These are phyloP conservation scores for Aspergillus tamarii DNA, from an alignment of 2,329 filamentous ascomycete genomes.

Conservation along the genomic window DNA sequence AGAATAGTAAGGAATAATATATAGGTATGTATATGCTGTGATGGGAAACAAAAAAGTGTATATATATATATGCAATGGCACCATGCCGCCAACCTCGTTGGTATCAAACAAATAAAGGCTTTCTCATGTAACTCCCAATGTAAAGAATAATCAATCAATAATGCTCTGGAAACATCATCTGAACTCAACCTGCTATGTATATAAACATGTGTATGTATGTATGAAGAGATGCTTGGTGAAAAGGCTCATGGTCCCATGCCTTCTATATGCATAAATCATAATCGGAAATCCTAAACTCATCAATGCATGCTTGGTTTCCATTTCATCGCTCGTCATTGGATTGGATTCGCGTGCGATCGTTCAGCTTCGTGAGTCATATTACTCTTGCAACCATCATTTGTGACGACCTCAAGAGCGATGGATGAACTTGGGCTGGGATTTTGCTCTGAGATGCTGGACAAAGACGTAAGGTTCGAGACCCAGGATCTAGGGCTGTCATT, in stretches of 20 bases:
- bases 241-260: slow-evolving; percentile 4
- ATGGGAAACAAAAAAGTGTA: not conserved
- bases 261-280: slow-evolving; percentile 23
- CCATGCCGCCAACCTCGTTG: not conserved
- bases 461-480: slow-evolving; percentile 8
- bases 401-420: slow-evolving; percentile 7
- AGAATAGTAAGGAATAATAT: not conserved
- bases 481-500: slow-evolving; percentile 9
- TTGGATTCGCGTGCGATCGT: slow-evolving; percentile 10
- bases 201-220: not conserved
- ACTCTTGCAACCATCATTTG: slow-evolving; percentile 9
- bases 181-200: not conserved
- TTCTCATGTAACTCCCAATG: slow-evolving; percentile 2
- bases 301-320: slow-evolving; percentile 14
- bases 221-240: not conserved
- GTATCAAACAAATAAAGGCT: not conserved
- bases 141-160: not conserved
- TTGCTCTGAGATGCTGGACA: slow-evolving; percentile 10
- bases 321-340: slow-evolving; percentile 9
- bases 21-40: not conserved
- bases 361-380: slow-evolving; percentile 14
- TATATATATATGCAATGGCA: not conserved
- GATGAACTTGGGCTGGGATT: slow-evolving; percentile 16
- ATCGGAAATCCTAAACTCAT: slow-evolving; percentile 6
- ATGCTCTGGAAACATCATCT: not conserved